Evolutionary conservation across 1,284 basidiomycete species (phyloP).

Genomic region (Rhodotorula glutinis): DNA sequence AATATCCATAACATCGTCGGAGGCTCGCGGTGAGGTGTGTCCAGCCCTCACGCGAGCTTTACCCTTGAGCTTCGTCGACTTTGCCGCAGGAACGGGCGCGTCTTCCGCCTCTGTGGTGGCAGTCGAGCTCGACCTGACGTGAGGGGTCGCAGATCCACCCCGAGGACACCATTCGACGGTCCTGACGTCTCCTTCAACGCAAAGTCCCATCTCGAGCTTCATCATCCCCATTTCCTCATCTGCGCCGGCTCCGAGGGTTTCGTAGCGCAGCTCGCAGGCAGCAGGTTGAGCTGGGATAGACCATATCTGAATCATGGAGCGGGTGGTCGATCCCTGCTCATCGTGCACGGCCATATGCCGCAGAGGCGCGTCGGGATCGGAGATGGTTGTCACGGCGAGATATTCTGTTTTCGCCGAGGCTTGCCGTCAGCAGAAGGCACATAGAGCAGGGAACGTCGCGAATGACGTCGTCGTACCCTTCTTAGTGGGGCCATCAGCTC

Average conservation of each 20-base stretch:
- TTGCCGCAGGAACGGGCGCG: background rate
- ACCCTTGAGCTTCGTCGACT: background rate
- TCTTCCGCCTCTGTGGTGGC: background rate
- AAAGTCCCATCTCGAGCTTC: constrained; percentile 70
- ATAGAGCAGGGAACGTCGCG: too few relatives aligned
- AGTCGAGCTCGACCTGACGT: too few relatives aligned
- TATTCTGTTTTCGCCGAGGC: constrained; percentile 58
- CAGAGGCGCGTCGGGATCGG: constrained; percentile 18
- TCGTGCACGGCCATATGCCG: background rate
- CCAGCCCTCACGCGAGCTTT: background rate
- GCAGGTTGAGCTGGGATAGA: constrained; percentile 29
- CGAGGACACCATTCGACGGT: constrained; percentile 85
- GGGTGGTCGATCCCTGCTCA: background rate
- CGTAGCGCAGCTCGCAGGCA: constrained; percentile 11
- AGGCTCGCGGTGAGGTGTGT: constrained; percentile 15
- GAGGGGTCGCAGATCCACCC: background rate
- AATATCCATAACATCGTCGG: background rate
- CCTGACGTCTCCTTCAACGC: constrained; percentile 63
- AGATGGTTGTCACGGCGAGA: constrained; percentile 74
- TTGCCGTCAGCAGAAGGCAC: background rate
- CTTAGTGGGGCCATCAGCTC: constrained; percentile 54
- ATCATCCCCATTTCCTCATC: constrained; percentile 44
- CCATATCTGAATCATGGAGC: constrained; percentile 50
- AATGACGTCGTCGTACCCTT: constrained; percentile 2
- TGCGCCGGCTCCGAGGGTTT: background rate